Evolutionary conservation across 768 basidiomycete genomes (phyloP).

Genomic region (Auricularia sp.): DNA sequence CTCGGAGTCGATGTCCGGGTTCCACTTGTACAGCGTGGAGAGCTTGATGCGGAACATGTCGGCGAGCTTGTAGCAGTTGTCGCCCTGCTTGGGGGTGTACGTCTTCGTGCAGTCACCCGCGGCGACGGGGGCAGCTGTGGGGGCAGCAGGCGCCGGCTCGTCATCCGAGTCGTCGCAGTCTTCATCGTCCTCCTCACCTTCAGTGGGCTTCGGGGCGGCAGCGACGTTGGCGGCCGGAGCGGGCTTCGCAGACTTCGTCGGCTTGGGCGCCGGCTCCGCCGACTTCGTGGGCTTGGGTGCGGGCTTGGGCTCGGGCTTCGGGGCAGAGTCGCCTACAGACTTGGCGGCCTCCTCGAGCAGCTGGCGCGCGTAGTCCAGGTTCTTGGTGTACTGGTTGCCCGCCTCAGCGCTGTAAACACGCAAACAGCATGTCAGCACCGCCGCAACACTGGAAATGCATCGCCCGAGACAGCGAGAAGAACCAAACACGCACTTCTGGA

Average conservation of each 20-base stretch:
- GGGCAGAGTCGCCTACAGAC: not conserved
- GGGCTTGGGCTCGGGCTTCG: not conserved
- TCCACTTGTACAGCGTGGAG: not conserved
- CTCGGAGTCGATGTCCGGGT: not conserved
- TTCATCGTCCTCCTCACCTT: slow-evolving; percentile 13
- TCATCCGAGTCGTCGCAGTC: slow-evolving; percentile 18
- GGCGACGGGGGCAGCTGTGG: not conserved
- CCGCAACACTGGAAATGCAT: not conserved
- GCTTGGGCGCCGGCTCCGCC: not conserved
- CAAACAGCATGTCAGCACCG: not conserved
- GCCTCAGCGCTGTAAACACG: not conserved
- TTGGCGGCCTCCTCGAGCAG: not conserved
- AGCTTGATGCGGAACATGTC: not conserved
- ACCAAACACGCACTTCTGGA: not conserved
- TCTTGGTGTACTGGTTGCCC: slow-evolving; percentile 3
- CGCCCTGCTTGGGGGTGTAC: not conserved
- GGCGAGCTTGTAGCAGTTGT: slow-evolving; percentile 3
- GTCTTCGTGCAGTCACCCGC: not conserved
- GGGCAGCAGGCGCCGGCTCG: not conserved
- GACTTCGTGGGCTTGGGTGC: not conserved
- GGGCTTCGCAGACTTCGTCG: not conserved
- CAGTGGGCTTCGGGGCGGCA: not conserved
- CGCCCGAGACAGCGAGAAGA: not conserved
- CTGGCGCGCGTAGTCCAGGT: not conserved
- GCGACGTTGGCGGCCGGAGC: no score